Evolutionary conservation across 73 alveolate genomes (phyloP).

Genomic region (Tetrahymena elliotti): DNA sequence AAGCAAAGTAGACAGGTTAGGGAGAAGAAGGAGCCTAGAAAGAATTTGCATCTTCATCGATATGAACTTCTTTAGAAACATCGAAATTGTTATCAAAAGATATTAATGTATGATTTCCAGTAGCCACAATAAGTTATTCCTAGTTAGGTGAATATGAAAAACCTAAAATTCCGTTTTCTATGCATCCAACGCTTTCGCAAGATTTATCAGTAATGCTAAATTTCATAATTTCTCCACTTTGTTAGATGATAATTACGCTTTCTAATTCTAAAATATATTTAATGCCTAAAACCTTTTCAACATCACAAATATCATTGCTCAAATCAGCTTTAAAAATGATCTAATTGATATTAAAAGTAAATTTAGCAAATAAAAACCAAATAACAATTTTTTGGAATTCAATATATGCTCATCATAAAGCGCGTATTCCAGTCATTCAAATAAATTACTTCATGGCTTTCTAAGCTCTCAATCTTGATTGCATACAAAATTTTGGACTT

Average conservation of each 20-base stretch:
- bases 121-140: slow-evolving; percentile 21
- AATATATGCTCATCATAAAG: too few species aligned
- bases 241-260: neutral
- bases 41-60: neutral
- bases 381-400: neutral
- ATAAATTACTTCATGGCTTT: neutral
- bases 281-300: neutral
- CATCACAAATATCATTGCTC: neutral
- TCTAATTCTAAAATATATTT: neutral
- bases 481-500: neutral
- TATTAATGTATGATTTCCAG: slow-evolving; percentile 20
- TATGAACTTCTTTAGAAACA: slow-evolving; percentile 11
- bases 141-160: slow-evolving; percentile 25
- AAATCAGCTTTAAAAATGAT: neutral
- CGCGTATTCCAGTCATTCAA: neutral
- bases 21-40: neutral
- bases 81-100: slow-evolving; percentile 14
- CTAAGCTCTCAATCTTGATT: neutral
- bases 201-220: neutral
- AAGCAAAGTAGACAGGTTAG: slow-evolving; percentile 9
- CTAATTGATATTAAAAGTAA: neutral
- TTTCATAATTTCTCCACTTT: neutral
- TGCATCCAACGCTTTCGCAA: slow-evolving; percentile 24
- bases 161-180: slow-evolving; percentile 33
- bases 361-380: neutral